Conservation (phyloP, 2,329 filamentous ascomycete species). For the Aspergillus ustus region DNA sequence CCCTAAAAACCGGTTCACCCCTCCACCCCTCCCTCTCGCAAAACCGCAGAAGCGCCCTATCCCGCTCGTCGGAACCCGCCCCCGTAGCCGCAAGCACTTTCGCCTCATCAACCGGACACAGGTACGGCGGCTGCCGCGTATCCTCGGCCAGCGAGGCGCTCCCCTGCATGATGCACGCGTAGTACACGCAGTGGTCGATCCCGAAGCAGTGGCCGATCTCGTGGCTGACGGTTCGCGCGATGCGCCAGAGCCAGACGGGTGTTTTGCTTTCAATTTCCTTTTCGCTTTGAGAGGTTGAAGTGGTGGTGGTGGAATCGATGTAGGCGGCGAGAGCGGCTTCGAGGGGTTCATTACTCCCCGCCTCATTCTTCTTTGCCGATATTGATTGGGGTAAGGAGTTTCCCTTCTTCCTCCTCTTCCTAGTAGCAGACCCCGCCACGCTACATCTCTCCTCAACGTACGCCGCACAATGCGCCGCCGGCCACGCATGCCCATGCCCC, state of each 20-base stretch:
- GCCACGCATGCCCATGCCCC: constrained; percentile 67
- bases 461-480: constrained; percentile 62
- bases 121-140: constrained; percentile 15
- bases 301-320: not conserved
- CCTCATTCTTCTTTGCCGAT: not conserved
- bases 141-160: constrained; percentile 16
- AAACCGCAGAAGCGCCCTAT: constrained; percentile 6
- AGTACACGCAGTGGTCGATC: constrained; percentile 63
- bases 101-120: constrained; percentile 17
- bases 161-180: constrained; percentile 18
- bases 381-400: not conserved
- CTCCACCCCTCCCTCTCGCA: not conserved
- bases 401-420: not conserved
- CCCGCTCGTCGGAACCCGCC: not conserved
- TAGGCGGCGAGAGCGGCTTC: not conserved
- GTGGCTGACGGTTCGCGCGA: constrained; percentile 64
- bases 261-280: not conserved
- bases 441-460: constrained; percentile 16
- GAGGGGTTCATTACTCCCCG: not conserved
- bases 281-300: constrained; percentile 3
- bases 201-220: constrained; percentile 72
- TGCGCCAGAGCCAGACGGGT: constrained; percentile 61
- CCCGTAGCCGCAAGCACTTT: constrained; percentile 12
- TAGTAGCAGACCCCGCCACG: constrained; percentile 5
- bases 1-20: not conserved